Base-by-base conservation (phyloP, 441 rosid species). In the Aleurites moluccanus region DNA sequence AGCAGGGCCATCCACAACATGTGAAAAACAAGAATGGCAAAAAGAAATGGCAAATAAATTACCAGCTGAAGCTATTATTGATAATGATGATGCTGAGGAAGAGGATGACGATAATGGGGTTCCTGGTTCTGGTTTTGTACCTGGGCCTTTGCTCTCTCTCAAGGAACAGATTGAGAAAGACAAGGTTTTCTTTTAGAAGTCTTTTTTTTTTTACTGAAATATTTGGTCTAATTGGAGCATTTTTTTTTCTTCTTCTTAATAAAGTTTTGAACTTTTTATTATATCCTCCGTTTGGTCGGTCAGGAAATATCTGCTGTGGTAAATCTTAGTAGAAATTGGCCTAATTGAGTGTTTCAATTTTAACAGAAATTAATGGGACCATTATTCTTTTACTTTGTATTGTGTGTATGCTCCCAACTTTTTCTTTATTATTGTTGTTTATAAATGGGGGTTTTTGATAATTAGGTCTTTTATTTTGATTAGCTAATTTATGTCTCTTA, bases 81-180 rank as follows among this genome's bases (percentile, higher is more conserved):
- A 60, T 35, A 70, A 72, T 14, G 80, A 61, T 0, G 84, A 75
- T 1, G 80, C 67, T 1, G 84, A 73, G 3, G 83, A 72, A 25
- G 80, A 56, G 38, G 80, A 66, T 38, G 81, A 50, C 55, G 75
- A 52, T 3, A 70, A 42, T 67, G 84, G 42, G 30, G 69, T 61
- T 79, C 66, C 77, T 75, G 78, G 60, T 53, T 8, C 73, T 78
- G 86, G 80, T 63, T 88, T 84, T 77, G 83, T 78, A n/a, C 89
- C 91, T 28, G 88, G 89, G 50, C 89, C 88, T 70, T 77, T 86
- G 78, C 57, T 85, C 61, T 83, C 89, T 72, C 89, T 88, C 82
- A 85, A 86, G 76, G 88, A 86, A 73, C 91, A 86, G 80, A 74
- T 88, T 78, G 89, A 88, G 75, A 88, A 86, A 81, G 91, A 88